Percentiles rank a stretch among this genome's conserved stretches.
Conservation (phyloP, 257 asterid species). For the Buddleja alternifolia region DNA sequence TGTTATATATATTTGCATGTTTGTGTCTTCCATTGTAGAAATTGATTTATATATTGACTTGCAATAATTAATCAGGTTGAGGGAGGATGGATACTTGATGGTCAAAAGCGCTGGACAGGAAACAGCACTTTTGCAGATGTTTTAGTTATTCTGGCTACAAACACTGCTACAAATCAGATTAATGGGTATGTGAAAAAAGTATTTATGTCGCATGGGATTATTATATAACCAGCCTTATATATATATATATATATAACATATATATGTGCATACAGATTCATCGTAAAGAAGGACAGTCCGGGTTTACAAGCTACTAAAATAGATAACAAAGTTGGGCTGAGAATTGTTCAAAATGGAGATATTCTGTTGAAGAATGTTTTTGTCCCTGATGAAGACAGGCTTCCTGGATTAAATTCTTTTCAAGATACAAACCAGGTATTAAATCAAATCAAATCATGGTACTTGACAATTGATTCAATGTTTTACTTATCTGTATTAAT, state of each 20-base stretch:
- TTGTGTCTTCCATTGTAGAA: neutral
- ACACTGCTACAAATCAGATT: constrained; percentile 75
- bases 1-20: too few species aligned
- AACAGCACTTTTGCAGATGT: constrained; percentile 96
- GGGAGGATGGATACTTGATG: constrained; percentile 97
- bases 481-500: constrained; percentile 2
- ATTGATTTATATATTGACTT: constrained; percentile 22
- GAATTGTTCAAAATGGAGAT: constrained; percentile 96
- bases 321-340: constrained; percentile 86
- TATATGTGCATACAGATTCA: constrained; percentile 61
- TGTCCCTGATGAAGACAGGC: constrained; percentile 92
- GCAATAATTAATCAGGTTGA: constrained; percentile 64
- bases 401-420: constrained; percentile 86
- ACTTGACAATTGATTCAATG: constrained; percentile 19
- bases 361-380: constrained; percentile 75
- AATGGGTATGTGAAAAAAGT: constrained; percentile 60
- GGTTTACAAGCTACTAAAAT: constrained; percentile 93
- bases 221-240: constrained; percentile 21
- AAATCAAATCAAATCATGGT: constrained; percentile 14
- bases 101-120: constrained; percentile 99
- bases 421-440: constrained; percentile 91
- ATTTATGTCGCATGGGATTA: neutral
- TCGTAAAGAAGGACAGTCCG: constrained; percentile 75
- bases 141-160: constrained; percentile 82
- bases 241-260: neutral